These are phyloP conservation scores for Barnettozyma sp. DNA, from an alignment of 805 yeast genomes.

Conservation along the genomic window DNA sequence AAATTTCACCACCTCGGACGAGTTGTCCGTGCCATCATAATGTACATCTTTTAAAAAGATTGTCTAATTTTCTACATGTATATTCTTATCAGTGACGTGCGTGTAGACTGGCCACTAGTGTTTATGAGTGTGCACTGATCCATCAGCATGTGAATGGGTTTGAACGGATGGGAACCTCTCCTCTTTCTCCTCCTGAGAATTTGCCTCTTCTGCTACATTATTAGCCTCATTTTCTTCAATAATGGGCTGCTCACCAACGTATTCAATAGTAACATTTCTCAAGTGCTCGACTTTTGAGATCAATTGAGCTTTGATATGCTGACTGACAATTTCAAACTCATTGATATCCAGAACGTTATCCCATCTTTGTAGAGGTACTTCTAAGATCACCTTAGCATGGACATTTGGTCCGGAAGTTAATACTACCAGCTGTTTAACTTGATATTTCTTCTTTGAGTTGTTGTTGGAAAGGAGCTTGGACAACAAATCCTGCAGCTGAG, in stretches of 20 bases:
- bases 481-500: constrained; percentile 31
- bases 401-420: constrained; percentile 54
- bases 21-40: no score
- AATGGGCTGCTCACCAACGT: constrained; percentile 28
- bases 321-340: constrained; percentile 37
- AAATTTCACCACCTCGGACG: no score
- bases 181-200: constrained; percentile 5
- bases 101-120: no score
- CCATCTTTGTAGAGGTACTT: constrained; percentile 40
- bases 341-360: constrained; percentile 34
- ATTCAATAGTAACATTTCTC: constrained; percentile 37
- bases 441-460: constrained; percentile 33
- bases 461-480: constrained; percentile 34
- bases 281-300: constrained; percentile 35
- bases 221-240: constrained; percentile 20
- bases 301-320: constrained; percentile 30
- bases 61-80: neutral
- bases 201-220: constrained; percentile 3
- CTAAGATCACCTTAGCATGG: constrained; percentile 29
- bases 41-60: no score
- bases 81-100: no score
- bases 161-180: constrained; percentile 5
- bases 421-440: constrained; percentile 37
- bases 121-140: constrained; percentile 23
- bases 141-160: constrained; percentile 24